Conservation (phyloP, 2,329 filamentous ascomycete species). For the Scorias spongiosa region DNA sequence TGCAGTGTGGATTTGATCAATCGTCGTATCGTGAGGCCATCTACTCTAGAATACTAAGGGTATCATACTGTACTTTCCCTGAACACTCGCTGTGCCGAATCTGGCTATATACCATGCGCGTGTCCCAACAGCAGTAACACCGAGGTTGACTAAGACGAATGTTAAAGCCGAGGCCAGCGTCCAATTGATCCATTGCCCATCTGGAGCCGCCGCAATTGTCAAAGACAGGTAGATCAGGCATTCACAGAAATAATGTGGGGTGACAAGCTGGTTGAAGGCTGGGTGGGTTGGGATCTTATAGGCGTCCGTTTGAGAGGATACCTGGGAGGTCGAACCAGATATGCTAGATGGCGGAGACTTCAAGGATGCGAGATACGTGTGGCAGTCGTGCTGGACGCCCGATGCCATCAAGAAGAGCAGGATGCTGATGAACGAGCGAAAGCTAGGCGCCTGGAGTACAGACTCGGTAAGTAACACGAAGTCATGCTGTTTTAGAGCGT, state of each 20-base stretch:
- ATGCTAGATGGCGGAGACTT: conserved; percentile 7
- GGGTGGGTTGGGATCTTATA: conserved; percentile 68
- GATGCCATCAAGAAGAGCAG: conserved; percentile 56
- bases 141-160: conserved; percentile 69
- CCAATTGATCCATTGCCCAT: conserved; percentile 49
- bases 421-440: conserved; percentile 41
- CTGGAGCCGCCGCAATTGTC: conserved; percentile 56
- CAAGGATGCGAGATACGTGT: conserved; percentile 30
- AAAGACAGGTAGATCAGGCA: conserved; percentile 71
- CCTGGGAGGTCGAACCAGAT: background rate
- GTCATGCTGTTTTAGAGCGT: conserved; percentile 19
- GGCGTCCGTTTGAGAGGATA: conserved; percentile 28
- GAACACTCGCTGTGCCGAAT: conserved; percentile 53
- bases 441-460: conserved; percentile 25
- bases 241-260: conserved; percentile 85
- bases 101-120: conserved; percentile 63
- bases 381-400: conserved; percentile 51
- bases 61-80: conserved; percentile 58
- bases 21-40: too few species aligned
- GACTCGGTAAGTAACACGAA: conserved; percentile 21
- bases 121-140: conserved; percentile 63
- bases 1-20: background rate
- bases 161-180: conserved; percentile 54
- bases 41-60: conserved; percentile 37
- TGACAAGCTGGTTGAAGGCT: conserved; percentile 57